Evolutionary conservation across 495 filamentous ascomycete species (phyloP).

Genomic region (Letharia columbiana): DNA sequence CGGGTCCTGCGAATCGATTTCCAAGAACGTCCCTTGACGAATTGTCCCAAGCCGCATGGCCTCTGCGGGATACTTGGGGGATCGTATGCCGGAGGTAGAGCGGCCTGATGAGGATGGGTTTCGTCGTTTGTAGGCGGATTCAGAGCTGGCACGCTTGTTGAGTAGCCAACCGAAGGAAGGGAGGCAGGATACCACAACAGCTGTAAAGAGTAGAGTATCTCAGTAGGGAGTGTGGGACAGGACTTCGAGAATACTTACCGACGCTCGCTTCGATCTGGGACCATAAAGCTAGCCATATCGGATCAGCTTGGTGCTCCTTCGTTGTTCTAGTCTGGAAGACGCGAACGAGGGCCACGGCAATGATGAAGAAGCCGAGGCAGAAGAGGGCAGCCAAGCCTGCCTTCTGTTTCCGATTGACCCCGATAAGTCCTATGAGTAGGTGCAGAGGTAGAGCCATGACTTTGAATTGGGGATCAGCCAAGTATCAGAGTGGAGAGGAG

Average conservation of each 20-base stretch:
- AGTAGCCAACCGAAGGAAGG: constrained; percentile 19
- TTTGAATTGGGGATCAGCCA: constrained; percentile 15
- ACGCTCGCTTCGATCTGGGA: constrained; percentile 24
- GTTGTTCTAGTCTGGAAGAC: constrained; percentile 31
- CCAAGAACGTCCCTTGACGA: constrained; percentile 9
- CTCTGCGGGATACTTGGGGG: not conserved
- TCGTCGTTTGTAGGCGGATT: constrained; percentile 12
- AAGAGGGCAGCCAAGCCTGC: constrained; percentile 41
- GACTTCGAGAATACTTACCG: not conserved
- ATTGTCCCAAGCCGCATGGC: constrained; percentile 11
- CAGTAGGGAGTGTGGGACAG: not conserved
- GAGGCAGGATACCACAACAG: constrained; percentile 20
- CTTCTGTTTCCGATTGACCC: constrained; percentile 37
- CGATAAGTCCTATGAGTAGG: constrained; percentile 42
- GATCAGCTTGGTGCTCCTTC: constrained; percentile 15
- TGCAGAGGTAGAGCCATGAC: constrained; percentile 45
- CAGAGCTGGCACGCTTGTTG: constrained; percentile 9
- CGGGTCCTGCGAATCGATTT: not conserved
- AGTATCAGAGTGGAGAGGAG: too few species aligned
- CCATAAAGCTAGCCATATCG: constrained; percentile 23
- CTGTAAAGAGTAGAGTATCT: not conserved
- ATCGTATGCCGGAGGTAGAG: constrained; percentile 7
- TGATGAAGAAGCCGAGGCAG: constrained; percentile 43
- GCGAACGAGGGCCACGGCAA: constrained; percentile 43
- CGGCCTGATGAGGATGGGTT: constrained; percentile 14